These are phyloP conservation scores for Suhomyces atakaporum DNA, from an alignment of 1,139 yeast species.

Conservation along the genomic window DNA sequence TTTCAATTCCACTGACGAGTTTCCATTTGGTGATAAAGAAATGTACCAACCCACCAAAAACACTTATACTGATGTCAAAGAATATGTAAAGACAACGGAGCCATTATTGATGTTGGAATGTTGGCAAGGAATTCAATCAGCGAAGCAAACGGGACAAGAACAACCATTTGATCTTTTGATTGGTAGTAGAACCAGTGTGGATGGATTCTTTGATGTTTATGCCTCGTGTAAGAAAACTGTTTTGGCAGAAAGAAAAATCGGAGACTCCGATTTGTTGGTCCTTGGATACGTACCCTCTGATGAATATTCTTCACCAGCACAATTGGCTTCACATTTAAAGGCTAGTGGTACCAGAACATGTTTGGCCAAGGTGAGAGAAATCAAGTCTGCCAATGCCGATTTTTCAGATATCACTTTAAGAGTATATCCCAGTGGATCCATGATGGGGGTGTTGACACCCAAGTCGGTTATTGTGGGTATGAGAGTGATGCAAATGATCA, in stretches of 20 bases:
- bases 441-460: conserved; percentile 62
- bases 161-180: conserved; percentile 66
- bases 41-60: conserved; percentile 40
- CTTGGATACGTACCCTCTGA: conserved; percentile 48
- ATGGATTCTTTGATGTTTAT: conserved; percentile 85
- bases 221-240: conserved; percentile 65
- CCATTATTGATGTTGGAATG: conserved; percentile 87
- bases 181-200: conserved; percentile 82
- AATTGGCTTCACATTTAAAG: conserved; percentile 28
- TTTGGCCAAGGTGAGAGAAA: conserved; percentile 75
- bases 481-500: conserved; percentile 81
- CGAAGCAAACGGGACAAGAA: conserved; percentile 64
- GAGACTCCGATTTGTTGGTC: conserved; percentile 80
- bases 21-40: conserved; percentile 53
- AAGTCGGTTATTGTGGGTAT: conserved; percentile 64
- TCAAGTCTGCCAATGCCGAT: conserved; percentile 65
- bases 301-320: conserved; percentile 19
- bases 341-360: conserved; percentile 46
- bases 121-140: conserved; percentile 86
- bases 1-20: conserved; percentile 56
- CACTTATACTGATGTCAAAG: conserved; percentile 55
- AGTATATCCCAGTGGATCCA: conserved; percentile 52
- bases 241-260: conserved; percentile 53
- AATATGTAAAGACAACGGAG: conserved; percentile 67
- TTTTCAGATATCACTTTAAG: conserved; percentile 74